Evolutionary conservation across 768 basidiomycete genomes (phyloP).

Genomic region (Neoboletus magnificus): DNA sequence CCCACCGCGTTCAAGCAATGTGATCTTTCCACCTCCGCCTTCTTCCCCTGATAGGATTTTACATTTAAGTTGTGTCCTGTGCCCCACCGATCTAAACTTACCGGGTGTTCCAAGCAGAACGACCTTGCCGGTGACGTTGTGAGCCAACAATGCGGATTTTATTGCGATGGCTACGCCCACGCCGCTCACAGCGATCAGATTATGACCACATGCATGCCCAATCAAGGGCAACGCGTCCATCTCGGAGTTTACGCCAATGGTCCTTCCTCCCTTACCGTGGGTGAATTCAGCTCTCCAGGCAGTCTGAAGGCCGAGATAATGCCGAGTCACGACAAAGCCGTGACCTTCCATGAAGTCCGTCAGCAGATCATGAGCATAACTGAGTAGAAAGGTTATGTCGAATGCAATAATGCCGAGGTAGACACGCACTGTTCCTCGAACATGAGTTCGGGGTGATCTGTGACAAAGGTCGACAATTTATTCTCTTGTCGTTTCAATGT

Average conservation of each 20-base stretch:
- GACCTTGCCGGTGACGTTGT: slow-evolving; percentile 62
- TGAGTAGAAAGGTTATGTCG: slow-evolving; percentile 27
- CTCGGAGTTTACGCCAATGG: slow-evolving; percentile 77
- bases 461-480: slow-evolving; percentile 17
- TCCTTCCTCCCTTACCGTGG: slow-evolving; percentile 56
- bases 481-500: not conserved
- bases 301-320: slow-evolving; percentile 68
- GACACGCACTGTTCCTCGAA: slow-evolving; percentile 60
- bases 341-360: slow-evolving; percentile 63
- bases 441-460: slow-evolving; percentile 63
- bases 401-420: not conserved
- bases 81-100: slow-evolving; percentile 25
- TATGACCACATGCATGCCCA: slow-evolving; percentile 75
- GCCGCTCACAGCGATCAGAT: slow-evolving; percentile 77
- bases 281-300: slow-evolving; percentile 76
- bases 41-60: slow-evolving; percentile 60
- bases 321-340: slow-evolving; percentile 68
- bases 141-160: slow-evolving; percentile 61
- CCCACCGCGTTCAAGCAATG: slow-evolving; percentile 68
- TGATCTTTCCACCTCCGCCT: slow-evolving; percentile 71
- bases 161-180: slow-evolving; percentile 73
- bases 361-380: slow-evolving; percentile 69
- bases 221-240: slow-evolving; percentile 60
- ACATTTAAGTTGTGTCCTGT: not conserved
- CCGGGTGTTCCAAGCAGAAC: slow-evolving; percentile 78